Base-by-base conservation (phyloP, 257 asterid species). In the Coffea canephora region DNA sequence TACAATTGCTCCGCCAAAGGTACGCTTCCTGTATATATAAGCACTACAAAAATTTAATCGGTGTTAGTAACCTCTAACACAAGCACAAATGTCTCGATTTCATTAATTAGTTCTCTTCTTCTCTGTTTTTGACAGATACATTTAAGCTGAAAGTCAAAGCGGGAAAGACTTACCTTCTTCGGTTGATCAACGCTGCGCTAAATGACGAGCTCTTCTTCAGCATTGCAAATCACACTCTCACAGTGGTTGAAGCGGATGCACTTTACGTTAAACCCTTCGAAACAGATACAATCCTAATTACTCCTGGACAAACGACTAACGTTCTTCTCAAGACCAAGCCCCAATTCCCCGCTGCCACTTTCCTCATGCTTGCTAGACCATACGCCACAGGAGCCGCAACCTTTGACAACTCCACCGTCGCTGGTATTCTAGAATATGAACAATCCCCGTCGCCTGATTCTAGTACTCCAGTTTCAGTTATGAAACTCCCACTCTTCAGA, bases 1-100 rank as follows among this genome's bases (percentile, higher is more conserved):
- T 86, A 89, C 74, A 91, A 89, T 59, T 91, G 96, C 67, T 91
- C 94, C 6, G 62, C 89, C 50, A 88, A 89, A 84, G 93, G 92
- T 91, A 73, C 27, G 25, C 14, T 39, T 39, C 43, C 3, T 4
- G 43, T 39, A 12, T 4, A 34, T 23, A 18, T 0, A 59, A 34
- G 36, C 23, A 3, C 25, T 55, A 19, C 6, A 54, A n/a, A 31
- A 39, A 39, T 3, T 39, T 43, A 6, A 43, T 6, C 18, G 5
- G 69, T 78, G 69, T 78, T 16, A 21, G 11, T 25, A 25, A 10
- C 14, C 2, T 48, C 14, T 6, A 57, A 75, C 59, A n/a, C 1
- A 6, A 27, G 8, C 8, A 39, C 43, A 39, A 39, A 39, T 39
- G 43, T 39, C 43, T 39, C 43, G 43, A 3, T 4, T 39, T 39